Conservation (phyloP, 2,329 filamentous ascomycete genomes). For the Diaporthe aspalathi region DNA sequence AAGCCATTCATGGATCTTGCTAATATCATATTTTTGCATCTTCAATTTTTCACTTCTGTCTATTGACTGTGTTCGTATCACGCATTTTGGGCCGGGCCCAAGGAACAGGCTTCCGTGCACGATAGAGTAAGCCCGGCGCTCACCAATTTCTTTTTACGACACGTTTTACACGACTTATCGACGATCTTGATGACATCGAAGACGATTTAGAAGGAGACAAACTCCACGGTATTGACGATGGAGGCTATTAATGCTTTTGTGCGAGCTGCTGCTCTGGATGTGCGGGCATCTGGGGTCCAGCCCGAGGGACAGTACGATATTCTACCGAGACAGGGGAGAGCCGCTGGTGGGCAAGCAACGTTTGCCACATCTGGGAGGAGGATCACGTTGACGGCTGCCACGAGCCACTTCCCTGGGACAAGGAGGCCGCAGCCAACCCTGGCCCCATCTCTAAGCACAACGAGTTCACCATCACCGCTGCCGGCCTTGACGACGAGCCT, state of each 20-base stretch:
- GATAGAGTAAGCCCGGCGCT: constrained; percentile 20
- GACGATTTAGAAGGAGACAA: not conserved
- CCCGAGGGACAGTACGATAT: not conserved
- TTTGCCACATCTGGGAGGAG: constrained; percentile 19
- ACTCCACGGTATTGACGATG: not conserved
- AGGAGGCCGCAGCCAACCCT: constrained; percentile 6
- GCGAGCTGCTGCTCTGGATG: not conserved
- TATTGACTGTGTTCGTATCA: not conserved
- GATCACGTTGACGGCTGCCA: constrained; percentile 19
- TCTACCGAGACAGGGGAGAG: constrained; percentile 17
- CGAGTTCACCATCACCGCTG: not conserved
- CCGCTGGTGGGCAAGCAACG: not conserved
- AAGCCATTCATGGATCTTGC: not conserved
- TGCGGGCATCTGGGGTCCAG: not conserved
- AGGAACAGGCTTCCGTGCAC: constrained; percentile 24
- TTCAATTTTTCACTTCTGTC: not conserved
- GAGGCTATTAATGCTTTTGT: constrained; percentile 3
- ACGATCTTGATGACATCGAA: constrained; percentile 10
- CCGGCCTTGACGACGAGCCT: constrained; percentile 16
- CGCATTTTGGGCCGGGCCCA: constrained; percentile 19
- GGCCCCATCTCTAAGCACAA: not conserved
- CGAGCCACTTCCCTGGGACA: constrained; percentile 9
- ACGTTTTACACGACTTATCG: not conserved
- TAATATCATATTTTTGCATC: not conserved
- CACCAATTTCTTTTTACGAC: not conserved